Evolutionary conservation across 2,329 filamentous ascomycete species (phyloP).

Genomic region (Pseudomassariella vexata): DNA sequence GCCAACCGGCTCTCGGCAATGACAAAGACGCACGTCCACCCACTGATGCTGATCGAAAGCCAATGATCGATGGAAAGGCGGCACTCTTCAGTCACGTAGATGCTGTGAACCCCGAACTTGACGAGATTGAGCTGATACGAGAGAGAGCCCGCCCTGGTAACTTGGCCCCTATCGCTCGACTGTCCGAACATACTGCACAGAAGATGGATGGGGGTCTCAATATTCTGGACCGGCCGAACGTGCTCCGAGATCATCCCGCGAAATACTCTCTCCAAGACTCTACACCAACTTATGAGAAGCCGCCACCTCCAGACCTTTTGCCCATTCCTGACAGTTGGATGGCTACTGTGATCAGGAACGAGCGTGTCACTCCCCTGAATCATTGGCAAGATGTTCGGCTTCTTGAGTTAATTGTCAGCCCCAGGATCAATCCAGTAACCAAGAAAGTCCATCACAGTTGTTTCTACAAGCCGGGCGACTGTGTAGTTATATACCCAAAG

Average conservation of each 20-base stretch:
- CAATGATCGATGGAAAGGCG: conserved; percentile 18
- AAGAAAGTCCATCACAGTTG: conserved; percentile 15
- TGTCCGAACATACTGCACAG: conserved; percentile 15
- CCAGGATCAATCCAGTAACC: too few relatives aligned
- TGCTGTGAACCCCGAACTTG: conserved; percentile 8
- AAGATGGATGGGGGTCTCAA: conserved; percentile 16
- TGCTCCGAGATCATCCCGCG: conserved; percentile 26
- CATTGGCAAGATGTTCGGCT: conserved; percentile 96
- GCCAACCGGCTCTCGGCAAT: too few relatives aligned
- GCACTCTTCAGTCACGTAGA: conserved; percentile 22
- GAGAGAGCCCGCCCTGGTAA: conserved; percentile 11
- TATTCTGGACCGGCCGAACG: conserved; percentile 27
- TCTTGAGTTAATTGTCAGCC: conserved; percentile 52
- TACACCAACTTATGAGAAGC: conserved; percentile 2
- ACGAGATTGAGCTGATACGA: conserved; percentile 15
- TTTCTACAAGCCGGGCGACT: conserved; percentile 65
- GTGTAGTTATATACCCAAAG: conserved; percentile 77
- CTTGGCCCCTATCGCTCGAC: conserved; percentile 14
- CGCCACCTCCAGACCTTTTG: conserved; percentile 33
- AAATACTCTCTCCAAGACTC: conserved; percentile 25
- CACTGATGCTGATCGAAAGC: too few relatives aligned
- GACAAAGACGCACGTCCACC: too few relatives aligned
- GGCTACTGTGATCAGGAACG: conserved; percentile 59
- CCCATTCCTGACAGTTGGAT: conserved; percentile 51
- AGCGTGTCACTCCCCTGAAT: conserved; percentile 63